Base-by-base conservation (phyloP, 345 rosid genomes). In the Limnanthes douglasii region DNA sequence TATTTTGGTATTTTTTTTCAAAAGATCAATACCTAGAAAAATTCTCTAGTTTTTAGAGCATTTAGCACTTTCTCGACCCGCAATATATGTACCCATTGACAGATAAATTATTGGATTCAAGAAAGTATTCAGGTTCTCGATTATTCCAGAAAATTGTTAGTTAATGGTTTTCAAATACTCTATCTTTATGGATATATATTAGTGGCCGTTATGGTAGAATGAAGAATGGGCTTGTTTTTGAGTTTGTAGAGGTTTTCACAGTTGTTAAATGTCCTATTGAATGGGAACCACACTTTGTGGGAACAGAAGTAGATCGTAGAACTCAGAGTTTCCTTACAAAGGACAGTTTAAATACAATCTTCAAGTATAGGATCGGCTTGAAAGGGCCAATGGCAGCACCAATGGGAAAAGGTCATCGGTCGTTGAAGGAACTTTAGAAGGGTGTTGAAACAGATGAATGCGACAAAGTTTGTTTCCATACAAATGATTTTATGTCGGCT, bases 401-500 rank as follows among this genome's bases (percentile, higher is more conserved):
- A 21, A 75, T 80, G 40, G 93, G 93, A 14, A 80, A 80, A 51
- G 93, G 93, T 21, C 93, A 80, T 56, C 69, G 93, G 18, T 80
- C 93, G 28, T 45, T 80, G 68, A 80, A 75, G n/a, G 38, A 85
- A 94, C 30, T 65, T 85, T 21, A 71, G 99, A 72, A 92, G 85
- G 60, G 99, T 85, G 34, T 83, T 92, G 45, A 85, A 92, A 75
- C 88, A 32, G 99, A 92, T 64, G 96, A 85, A 66, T 93, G 78
- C 33, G 94, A 75, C 46, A 72, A 60, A 22, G 21, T 39, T 14
- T 92, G 52, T 56, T 92, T 92, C 29, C 94, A 92, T 50, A 75
- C 99, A 37, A 75, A 75, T 54, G 99, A 92, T 48, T 70, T 92
- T 48, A 52, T 81, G 55, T 73, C 96, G 37, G 59, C 88, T 0